Base-by-base conservation (phyloP, 208 protist genomes). In the Crithidia expoeki region DNA sequence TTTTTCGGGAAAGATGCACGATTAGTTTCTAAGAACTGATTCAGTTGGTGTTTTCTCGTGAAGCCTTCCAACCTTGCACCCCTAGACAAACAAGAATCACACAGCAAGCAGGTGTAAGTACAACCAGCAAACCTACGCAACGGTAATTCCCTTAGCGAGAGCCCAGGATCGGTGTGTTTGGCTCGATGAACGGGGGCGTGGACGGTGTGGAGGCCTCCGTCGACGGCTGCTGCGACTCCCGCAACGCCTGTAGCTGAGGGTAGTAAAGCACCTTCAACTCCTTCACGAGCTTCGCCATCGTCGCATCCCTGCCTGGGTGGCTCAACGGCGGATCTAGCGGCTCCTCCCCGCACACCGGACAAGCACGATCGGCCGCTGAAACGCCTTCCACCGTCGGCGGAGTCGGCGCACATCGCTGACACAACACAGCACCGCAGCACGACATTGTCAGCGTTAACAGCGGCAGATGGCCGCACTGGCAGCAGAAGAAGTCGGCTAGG, bases 231-330 rank as follows among this genome's bases (percentile, higher is more conserved):
- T 50, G 49, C 19, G 61, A 61, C 53, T 72, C 60, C 10, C 58
- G 65, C 42, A 65, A 40, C 14, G 51, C 55, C 21, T 69, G 58
- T 5, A 90, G 71, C 67, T 95, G 86, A 2, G 85, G 83, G 17
- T 77, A 63, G 67, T 92, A 89, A 14, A 95, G 66, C 68, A 95
- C 86, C 63, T 87, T 85, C 21, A 93, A 73, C 68, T 95, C 90
- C 36, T 85, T 81, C 56, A 93, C 83, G n/a, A 93, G 53, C 5
- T 74, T 74, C 21, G 76, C 65, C 42, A 92, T 77, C 64, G 82
- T 72, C 23, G 52, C 71, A 64, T 93, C 90, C 3, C 80, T 78
- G 1, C 36, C 27, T 21, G 68, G 62, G 62, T 95, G 90, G 5
- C 71, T 79, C 60, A 81, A 74, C 30, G 85, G 85, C 7, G 81